Evolutionary conservation across 1,284 basidiomycete species (phyloP).

Genomic region (Ganoderma lucidum): DNA sequence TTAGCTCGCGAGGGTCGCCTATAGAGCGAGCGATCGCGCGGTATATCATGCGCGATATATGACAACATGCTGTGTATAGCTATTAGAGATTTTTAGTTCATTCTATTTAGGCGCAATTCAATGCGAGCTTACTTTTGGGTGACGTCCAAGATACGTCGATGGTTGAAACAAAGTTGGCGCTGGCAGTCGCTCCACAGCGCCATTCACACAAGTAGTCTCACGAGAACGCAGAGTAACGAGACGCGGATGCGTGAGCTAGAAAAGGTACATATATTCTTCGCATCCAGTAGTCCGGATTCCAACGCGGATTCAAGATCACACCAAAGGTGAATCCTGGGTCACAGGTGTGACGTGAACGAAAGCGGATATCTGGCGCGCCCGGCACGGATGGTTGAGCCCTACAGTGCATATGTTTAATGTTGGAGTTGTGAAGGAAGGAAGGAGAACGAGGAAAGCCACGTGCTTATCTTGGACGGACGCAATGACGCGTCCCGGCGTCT

Average conservation of each 20-base stretch:
- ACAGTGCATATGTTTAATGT: background rate
- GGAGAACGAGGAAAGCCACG: background rate
- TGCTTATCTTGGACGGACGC: constrained; percentile 1
- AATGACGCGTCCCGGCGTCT: constrained; percentile 8
- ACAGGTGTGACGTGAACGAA: background rate
- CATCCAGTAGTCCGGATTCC: background rate
- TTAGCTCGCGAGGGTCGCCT: constrained; percentile 9
- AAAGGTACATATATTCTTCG: background rate
- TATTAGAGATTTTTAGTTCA: constrained; percentile 9
- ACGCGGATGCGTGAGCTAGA: background rate
- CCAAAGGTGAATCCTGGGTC: too few relatives aligned
- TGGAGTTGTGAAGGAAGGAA: background rate
- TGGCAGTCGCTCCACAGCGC: constrained; percentile 1
- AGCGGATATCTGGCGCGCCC: background rate
- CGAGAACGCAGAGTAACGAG: background rate
- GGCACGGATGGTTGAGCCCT: too few relatives aligned
- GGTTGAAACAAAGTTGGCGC: constrained; percentile 13
- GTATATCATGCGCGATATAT: constrained; percentile 5
- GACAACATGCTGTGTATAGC: constrained; percentile 24
- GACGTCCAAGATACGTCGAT: constrained; percentile 15
- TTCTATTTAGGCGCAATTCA: constrained; percentile 33
- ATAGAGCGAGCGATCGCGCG: constrained; percentile 8
- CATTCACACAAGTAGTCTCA: constrained; percentile 7
- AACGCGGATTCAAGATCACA: background rate
- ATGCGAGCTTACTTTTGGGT: constrained; percentile 26